Evolutionary conservation across 73 alveolate genomes (phyloP), one percentile per base, ranked within the genome.

Genomic region (Paramecium pentaurelia): DNA sequence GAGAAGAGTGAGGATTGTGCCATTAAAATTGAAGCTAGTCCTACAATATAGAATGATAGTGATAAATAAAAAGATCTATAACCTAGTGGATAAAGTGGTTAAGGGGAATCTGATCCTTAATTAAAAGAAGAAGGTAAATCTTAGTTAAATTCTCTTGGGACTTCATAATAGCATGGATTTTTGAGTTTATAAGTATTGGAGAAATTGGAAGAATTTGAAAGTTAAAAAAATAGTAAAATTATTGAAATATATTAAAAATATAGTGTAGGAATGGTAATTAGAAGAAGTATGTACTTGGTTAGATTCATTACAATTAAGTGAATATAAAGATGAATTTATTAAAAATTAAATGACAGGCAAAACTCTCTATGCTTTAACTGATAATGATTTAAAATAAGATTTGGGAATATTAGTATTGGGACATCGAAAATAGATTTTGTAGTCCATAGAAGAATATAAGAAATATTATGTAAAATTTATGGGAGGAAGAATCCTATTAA

Each of bases 251-350:
- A 36, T 34, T 38, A n/a, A 9, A 36, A 36, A 68, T 38, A n/a
- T 34, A 75, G 88, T 75, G 88, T 42, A 75, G 70, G 88, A 75
- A 38, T 75, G 88, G 88, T 42, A 75, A 38, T 34, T 75, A 8
- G 68, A 75, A 22, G 88, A 75, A n/a, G 88, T 75, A 3, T 38
- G 58, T 10, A 20, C 5, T 34, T 75, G 88, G 88, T 34, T 75
- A 18, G 88, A 75, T 75, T 42, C 58, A 42, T 20, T 75, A 11
- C 25, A 20, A 3, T 75, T 38, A 38, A n/a, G 42, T 16, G 59
- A 75, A 75, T 75, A 68, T 68, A 68, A 68, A 16, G 85, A 68
- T 3, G 49, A 34, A 30, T 68, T 68, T 36, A 30, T 14, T 30
- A 68, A 30, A 12, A 68, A 68, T 28, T 36, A 68, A 68, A 36